phyloP scores from a whole-genome alignment of 441 rosid genomes.

The Pelargonium fulgidum region DNA sequence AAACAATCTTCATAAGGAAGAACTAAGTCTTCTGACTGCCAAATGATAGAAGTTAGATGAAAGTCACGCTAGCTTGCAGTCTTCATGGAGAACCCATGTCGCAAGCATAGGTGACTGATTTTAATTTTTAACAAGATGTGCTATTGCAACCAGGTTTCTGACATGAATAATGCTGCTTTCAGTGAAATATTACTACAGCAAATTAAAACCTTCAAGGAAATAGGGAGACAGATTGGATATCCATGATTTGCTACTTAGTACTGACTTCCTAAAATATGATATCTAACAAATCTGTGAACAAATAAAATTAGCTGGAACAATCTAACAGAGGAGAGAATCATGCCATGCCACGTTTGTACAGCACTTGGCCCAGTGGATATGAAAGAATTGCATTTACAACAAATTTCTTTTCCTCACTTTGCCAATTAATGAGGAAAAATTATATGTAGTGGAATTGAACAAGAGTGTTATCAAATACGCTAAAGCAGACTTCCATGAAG shows the following conservation, averaged over 20 bases:
- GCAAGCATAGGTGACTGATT: not conserved
- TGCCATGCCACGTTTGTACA: not conserved
- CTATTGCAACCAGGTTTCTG: not conserved
- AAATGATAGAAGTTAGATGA: not conserved
- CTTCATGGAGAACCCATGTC: not conserved
- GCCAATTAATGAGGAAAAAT: not conserved
- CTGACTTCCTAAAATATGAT: not conserved
- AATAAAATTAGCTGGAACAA: not conserved
- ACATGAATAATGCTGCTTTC: not conserved
- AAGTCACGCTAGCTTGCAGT: not conserved
- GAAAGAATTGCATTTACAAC: not conserved
- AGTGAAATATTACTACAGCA: not conserved
- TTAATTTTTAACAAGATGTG: not conserved
- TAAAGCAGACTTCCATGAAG: not conserved
- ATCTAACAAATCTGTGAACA: not conserved
- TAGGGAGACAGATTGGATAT: not conserved
- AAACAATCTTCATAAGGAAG: not conserved
- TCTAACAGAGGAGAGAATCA: not conserved
- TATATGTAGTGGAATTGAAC: not conserved
- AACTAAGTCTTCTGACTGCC: not conserved
- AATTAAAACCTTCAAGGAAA: not conserved
- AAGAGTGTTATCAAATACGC: not conserved
- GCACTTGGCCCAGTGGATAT: not conserved
- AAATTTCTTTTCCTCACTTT: not conserved
- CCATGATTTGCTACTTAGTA: not conserved